Evolutionary conservation across 75 land plant genomes (phyloP).

Genomic region (Cryptomeria japonica): DNA sequence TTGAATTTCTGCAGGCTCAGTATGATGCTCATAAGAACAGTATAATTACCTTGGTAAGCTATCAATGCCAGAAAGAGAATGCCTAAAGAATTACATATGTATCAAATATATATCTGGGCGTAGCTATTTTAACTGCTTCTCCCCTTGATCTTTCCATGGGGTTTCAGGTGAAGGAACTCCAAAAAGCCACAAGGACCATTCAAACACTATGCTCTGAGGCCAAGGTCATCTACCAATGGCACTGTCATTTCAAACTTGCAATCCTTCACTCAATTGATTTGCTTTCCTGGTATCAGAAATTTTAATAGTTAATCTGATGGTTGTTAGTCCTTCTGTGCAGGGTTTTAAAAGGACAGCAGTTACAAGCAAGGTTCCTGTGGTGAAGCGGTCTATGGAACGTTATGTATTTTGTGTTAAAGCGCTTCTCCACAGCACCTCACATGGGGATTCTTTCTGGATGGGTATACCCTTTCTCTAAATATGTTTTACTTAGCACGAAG

Average conservation of each 20-base stretch:
- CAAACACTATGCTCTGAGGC: conserved; percentile 95
- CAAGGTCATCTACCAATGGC: conserved; percentile 42
- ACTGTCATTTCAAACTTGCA: not conserved
- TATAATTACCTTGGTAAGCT: conserved; percentile 67
- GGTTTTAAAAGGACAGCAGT: conserved; percentile 71
- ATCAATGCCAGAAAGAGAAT: not conserved
- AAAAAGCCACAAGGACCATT: conserved; percentile 87
- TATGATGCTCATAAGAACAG: conserved; percentile 52
- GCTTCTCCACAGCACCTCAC: conserved; percentile 66
- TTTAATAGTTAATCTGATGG: not conserved
- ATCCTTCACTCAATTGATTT: not conserved
- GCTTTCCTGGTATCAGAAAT: not conserved
- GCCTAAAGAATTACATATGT: not conserved
- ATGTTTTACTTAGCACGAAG: not conserved
- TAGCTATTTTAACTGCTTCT: not conserved
- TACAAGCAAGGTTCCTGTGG: conserved; percentile 80
- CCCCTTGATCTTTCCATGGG: conserved; percentile 3
- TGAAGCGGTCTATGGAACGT: conserved; percentile 91
- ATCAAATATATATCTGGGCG: not conserved
- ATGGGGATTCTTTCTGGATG: conserved; percentile 86
- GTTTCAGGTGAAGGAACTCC: conserved; percentile 78
- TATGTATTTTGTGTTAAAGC: conserved; percentile 86
- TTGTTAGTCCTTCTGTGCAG: conserved; percentile 20
- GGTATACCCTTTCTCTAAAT: conserved; percentile 40
- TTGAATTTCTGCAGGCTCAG: conserved; percentile 61